phyloP scores from a whole-genome alignment of 441 rosid genomes.

The Eruca vesicaria region DNA sequence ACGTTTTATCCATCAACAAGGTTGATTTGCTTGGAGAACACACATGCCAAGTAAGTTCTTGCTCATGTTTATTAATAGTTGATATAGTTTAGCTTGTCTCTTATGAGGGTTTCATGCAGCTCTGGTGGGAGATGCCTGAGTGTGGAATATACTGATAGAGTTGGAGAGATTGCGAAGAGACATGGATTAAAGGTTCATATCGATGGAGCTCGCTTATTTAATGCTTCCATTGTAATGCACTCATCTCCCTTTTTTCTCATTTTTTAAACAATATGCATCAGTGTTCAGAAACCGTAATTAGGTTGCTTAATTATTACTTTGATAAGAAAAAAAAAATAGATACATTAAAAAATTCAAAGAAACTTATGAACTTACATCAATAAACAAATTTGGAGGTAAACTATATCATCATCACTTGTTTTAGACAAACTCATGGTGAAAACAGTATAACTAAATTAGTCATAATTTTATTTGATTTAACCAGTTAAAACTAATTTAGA shows the following conservation, averaged over 20 bases:
- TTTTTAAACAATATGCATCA: too few relatives aligned
- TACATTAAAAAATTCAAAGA: too few relatives aligned
- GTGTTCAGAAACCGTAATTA: too few relatives aligned
- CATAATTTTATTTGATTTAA: too few relatives aligned
- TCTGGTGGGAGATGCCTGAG: slow-evolving; percentile 85
- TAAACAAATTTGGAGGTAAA: too few relatives aligned
- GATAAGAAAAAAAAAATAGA: too few relatives aligned
- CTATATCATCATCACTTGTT: too few relatives aligned
- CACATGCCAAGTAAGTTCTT: slow-evolving; percentile 80
- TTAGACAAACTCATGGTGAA: too few relatives aligned
- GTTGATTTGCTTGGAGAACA: slow-evolving; percentile 91
- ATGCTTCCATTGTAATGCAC: slow-evolving; percentile 69
- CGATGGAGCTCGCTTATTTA: slow-evolving; percentile 93
- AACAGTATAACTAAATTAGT: too few relatives aligned
- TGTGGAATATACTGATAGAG: slow-evolving; percentile 65
- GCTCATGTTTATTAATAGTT: not conserved
- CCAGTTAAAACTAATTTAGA: too few relatives aligned
- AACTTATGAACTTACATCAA: too few relatives aligned
- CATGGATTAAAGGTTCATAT: slow-evolving; percentile 91
- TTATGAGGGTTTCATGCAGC: slow-evolving; percentile 41
- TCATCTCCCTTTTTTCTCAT: not conserved
- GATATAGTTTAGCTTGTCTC: not conserved
- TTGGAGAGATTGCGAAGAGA: slow-evolving; percentile 80
- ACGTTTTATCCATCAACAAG: slow-evolving; percentile 77
- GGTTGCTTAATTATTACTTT: too few relatives aligned